Evolutionary conservation across 352 stramenopile genomes (phyloP).

Genomic region (Globisporangium cystogenes): DNA sequence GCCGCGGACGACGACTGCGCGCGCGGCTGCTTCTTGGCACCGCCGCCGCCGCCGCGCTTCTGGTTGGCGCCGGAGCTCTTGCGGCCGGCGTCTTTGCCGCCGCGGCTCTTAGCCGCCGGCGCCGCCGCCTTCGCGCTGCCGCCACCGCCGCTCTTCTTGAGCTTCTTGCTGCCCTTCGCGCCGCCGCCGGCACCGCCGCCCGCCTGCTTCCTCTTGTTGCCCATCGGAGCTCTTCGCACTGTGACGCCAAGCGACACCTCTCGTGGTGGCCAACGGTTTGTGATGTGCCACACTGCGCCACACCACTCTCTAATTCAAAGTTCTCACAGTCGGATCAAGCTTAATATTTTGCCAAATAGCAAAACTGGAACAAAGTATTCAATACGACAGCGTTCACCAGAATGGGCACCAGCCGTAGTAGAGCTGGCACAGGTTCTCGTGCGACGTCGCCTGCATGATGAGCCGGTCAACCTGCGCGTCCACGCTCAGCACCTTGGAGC

Average conservation of each 20-base stretch:
- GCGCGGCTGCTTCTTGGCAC: conserved; percentile 13
- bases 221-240: conserved; percentile 1
- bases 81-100: neutral
- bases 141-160: conserved; percentile 14
- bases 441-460: conserved; percentile 97
- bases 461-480: conserved; percentile 96
- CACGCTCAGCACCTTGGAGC: conserved; percentile 70
- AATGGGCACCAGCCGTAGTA: conserved; percentile 99
- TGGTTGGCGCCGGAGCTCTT: neutral
- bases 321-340: neutral
- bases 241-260: conserved; percentile 1
- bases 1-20: conserved; percentile 8
- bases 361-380: neutral
- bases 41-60: conserved; percentile 18
- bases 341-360: neutral
- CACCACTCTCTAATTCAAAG: neutral
- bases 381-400: conserved; percentile 32
- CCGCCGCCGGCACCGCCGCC: conserved; percentile 9
- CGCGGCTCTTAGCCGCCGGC: conserved; percentile 5
- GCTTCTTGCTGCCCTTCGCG: conserved; percentile 36
- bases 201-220: conserved; percentile 38
- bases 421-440: conserved; percentile 98
- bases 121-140: conserved; percentile 1
- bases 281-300: neutral
- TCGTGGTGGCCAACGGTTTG: no score